Evolutionary conservation across 768 basidiomycete genomes (phyloP), one percentile per base, ranked within the genome.

Genomic region (Asterophora parasitica): DNA sequence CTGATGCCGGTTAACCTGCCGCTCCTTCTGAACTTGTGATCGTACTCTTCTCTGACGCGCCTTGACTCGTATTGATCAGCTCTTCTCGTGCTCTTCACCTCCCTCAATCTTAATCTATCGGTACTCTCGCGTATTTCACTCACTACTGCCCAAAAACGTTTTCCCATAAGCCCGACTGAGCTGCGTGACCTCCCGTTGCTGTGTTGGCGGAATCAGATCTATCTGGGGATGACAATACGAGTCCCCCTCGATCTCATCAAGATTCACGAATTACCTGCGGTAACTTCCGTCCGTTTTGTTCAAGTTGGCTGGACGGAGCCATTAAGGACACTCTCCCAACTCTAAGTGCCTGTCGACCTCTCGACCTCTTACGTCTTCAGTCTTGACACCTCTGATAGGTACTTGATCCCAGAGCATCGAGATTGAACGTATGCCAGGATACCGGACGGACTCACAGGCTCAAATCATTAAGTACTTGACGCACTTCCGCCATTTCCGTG

Each of bases 131-230:
- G 58, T 67, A 67, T 69, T 64, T 65, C 61, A 60, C 66, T 58
- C 61, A 55, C 52, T 55, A 67, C 72, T 77, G 73, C 66, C 65
- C 78, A 75, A 74, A 75, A 57, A 58, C 61, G 56, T 59, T 48
- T 62, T 53, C 62, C 65, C 53, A 57, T 53, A 50, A 53, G 61
- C 69, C 79, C 77, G 76, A 78, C 51, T 51, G 43, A 50, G 39
- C 54, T 55, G 39, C 53, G n/a, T 56, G 60, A 58, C 56, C 53
- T 53, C 50, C 46, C 58, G 55, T 58, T 67, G 65, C 68, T 70
- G 68, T 66, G 63, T 73, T 76, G 73, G 68, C 71, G 72, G 69
- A 71, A 61, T 63, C 71, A 66, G 67, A 71, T 74, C 61, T 54
- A 65, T 61, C 66, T 65, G 23, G 23, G 23, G 23, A 23, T 23